Base-by-base conservation (phyloP, 1,139 yeast genomes). In the Lodderomyces metapsilosis region DNA sequence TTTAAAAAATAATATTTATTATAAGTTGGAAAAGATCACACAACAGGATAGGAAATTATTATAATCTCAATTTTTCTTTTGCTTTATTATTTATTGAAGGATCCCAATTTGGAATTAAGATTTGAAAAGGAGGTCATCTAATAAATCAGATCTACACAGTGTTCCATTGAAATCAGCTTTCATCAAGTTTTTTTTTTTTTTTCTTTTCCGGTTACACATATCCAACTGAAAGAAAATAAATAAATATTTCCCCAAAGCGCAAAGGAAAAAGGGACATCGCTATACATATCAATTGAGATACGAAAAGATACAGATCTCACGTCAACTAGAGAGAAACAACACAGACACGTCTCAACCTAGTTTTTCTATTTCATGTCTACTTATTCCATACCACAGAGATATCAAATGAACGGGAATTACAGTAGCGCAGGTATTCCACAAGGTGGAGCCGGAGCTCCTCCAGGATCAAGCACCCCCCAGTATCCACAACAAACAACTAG, bases 331-430 rank as follows among this genome's bases (percentile, higher is more conserved):
- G n/a, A n/a, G n/a, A n/a, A n/a, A n/a, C n/a, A n/a, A n/a, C n/a
- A n/a, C n/a, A n/a, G n/a, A n/a, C n/a, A n/a, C n/a, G n/a, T n/a
- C n/a, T n/a, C n/a, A n/a, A n/a, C n/a, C n/a, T n/a, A n/a, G n/a
- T n/a, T n/a, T n/a, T n/a, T n/a, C n/a, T n/a, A n/a, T n/a, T 40
- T 34, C 39, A 48, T 48, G 50, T 48, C 50, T 35, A 43, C 51
- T 17, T 46, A 41, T 37, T 43, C 48, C 10, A 40, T 46, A 33
- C 42, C 48, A 24, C 41, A 40, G 22, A 38, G 41, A 15, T 42
- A 44, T 41, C 47, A 46, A 30, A 49, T 52, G 50, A 52, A 51
- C 43, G 54, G 54, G 28, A 50, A 48, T 36, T 51, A 40, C 38
- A 46, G 18, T 18, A 28, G 32, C 12, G 32, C 32, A 28, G 18